A percentile compares a stretch with the other conserved stretches of the same genome.
These are phyloP conservation scores for Clonostachys chloroleuca DNA, from an alignment of 2,329 filamentous ascomycete genomes.

Conservation along the genomic window DNA sequence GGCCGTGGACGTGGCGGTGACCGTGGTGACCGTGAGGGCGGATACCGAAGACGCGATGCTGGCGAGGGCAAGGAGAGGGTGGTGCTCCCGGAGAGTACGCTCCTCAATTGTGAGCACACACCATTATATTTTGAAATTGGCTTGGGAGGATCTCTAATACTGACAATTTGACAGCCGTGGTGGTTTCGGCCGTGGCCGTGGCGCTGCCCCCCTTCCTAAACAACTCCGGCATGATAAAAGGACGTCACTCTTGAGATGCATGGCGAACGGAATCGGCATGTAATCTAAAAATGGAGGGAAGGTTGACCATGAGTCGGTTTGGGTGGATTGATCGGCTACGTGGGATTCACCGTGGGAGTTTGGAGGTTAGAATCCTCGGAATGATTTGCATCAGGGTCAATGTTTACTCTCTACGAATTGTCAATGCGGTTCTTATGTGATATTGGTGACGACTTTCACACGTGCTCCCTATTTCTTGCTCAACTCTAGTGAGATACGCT, in stretches of 20 bases:
- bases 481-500: no score
- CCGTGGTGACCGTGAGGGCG: slow-evolving; percentile 81
- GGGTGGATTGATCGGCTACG: slow-evolving; percentile 27
- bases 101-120: slow-evolving; percentile 72
- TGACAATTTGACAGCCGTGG: slow-evolving; percentile 57
- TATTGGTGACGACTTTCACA: not conserved
- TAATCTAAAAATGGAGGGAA: slow-evolving; percentile 39
- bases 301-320: slow-evolving; percentile 31
- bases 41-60: slow-evolving; percentile 87
- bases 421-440: not conserved
- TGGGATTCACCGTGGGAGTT: slow-evolving; percentile 39
- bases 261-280: slow-evolving; percentile 39
- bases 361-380: slow-evolving; percentile 42
- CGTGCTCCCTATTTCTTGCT: no score
- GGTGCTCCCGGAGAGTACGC: slow-evolving; percentile 88
- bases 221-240: slow-evolving; percentile 36
- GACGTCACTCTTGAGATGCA: slow-evolving; percentile 38
- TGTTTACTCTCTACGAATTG: slow-evolving; percentile 46
- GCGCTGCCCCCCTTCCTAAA: slow-evolving; percentile 61
- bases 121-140: not conserved
- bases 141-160: not conserved
- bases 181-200: slow-evolving; percentile 85
- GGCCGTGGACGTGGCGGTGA: slow-evolving; percentile 73
- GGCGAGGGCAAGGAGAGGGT: slow-evolving; percentile 87
- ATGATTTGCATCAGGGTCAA: slow-evolving; percentile 42